phyloP scores from a whole-genome alignment of 169 alveolate species.

The Theileria luwenshuni region DNA sequence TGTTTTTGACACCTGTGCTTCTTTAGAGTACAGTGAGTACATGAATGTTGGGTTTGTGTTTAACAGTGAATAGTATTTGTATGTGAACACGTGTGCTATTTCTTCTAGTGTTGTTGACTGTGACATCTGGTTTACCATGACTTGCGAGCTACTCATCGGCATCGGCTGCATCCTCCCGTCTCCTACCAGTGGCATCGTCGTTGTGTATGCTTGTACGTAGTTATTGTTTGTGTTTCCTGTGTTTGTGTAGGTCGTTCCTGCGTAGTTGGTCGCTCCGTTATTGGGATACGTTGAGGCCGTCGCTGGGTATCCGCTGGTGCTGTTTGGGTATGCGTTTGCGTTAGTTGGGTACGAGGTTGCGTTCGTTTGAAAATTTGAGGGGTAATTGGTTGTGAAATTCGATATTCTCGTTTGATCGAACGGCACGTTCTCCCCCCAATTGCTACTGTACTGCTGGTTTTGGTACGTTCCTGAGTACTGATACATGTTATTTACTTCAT shows the following conservation, averaged over 20 bases:
- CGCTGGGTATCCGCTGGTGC: background rate
- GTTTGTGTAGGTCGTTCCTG: background rate
- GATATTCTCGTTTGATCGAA: conserved; percentile 41
- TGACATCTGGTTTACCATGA: conserved; percentile 5
- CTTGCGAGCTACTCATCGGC: conserved; percentile 26
- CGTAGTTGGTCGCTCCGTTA: conserved; percentile 1
- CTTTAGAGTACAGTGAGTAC: conserved; percentile 46
- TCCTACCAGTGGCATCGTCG: conserved; percentile 27
- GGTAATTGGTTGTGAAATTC: background rate
- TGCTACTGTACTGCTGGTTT: conserved; percentile 45
- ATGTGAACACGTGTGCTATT: conserved; percentile 57
- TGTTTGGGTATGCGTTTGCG: conserved; percentile 5
- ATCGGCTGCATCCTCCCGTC: conserved; percentile 12
- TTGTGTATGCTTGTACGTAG: conserved; percentile 10
- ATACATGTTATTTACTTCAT: conserved; percentile 41
- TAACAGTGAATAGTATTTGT: conserved; percentile 57
- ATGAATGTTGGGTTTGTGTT: conserved; percentile 55
- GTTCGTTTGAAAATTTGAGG: conserved; percentile 1
- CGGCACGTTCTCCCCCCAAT: conserved; percentile 54
- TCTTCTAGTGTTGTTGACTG: conserved; percentile 39
- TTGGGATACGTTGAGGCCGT: too few relatives aligned
- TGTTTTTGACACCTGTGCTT: conserved; percentile 50
- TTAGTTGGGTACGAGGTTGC: conserved; percentile 10
- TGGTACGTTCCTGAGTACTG: conserved; percentile 36
- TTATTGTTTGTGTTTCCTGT: conserved; percentile 2